A percentile compares a stretch with the other conserved stretches of the same genome.
Evolutionary conservation across 2,329 filamentous ascomycete genomes (phyloP).

Genomic region (Pleoardoris graminearum): DNA sequence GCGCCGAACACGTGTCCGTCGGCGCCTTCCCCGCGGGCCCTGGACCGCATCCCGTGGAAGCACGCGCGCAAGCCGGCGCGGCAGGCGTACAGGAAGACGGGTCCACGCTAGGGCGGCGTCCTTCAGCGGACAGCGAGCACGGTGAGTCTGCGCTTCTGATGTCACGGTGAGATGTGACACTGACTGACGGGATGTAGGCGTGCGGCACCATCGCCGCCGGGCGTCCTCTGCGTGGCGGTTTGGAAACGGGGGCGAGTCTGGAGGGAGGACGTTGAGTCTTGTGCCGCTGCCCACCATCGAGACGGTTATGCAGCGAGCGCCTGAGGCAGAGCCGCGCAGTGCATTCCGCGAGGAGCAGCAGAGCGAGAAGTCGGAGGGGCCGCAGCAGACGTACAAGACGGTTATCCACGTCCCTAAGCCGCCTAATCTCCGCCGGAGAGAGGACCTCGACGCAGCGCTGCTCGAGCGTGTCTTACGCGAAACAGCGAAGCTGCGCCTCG

Average conservation of each 20-base stretch:
- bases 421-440: conserved; percentile 3
- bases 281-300: conserved; percentile 23
- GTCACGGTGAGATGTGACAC: too few relatives aligned
- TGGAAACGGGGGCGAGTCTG: background rate
- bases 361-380: conserved; percentile 6
- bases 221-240: background rate
- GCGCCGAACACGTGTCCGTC: conserved; percentile 17
- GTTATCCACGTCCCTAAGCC: conserved; percentile 18
- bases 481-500: background rate
- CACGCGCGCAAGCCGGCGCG: background rate
- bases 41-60: conserved; percentile 23
- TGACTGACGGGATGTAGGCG: conserved; percentile 5
- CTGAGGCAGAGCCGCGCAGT: background rate
- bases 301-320: conserved; percentile 18
- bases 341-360: too few relatives aligned
- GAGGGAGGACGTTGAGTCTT: conserved; percentile 1
- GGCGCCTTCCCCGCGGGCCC: conserved; percentile 10
- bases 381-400: conserved; percentile 17
- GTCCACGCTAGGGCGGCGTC: background rate
- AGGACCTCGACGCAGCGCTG: background rate
- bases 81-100: conserved; percentile 1
- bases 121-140: background rate
- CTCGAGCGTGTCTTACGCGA: background rate
- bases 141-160: too few relatives aligned
- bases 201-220: background rate